These are phyloP conservation scores for Sphaerulina vaccinii DNA, from an alignment of 2,329 filamentous ascomycete genomes.

Conservation along the genomic window DNA sequence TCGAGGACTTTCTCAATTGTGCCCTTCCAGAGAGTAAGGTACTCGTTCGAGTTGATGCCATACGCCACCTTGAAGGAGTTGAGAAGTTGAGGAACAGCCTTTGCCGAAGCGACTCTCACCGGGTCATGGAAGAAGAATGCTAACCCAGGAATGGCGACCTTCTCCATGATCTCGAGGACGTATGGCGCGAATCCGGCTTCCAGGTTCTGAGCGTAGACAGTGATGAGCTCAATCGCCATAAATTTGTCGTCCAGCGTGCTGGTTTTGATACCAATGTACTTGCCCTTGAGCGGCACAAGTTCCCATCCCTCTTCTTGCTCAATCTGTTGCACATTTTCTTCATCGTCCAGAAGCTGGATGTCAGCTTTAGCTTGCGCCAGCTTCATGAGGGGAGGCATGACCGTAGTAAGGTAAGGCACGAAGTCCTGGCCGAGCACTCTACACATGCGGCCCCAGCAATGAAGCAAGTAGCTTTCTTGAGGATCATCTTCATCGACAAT, in stretches of 20 bases:
- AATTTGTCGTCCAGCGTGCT: conserved; percentile 97
- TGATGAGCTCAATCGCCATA: conserved; percentile 97
- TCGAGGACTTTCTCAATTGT: conserved; percentile 91
- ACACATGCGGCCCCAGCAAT: conserved; percentile 99
- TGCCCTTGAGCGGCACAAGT: conserved; percentile 91
- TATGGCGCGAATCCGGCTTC: conserved; percentile 90
- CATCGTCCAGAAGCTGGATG: conserved; percentile 91
- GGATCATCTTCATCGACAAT: conserved; percentile 92
- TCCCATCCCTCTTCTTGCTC: conserved; percentile 98
- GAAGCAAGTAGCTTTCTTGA: conserved; percentile 93
- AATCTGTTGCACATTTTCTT: conserved; percentile 87
- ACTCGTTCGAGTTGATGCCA: conserved; percentile 73
- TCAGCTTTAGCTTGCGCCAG: conserved; percentile 94
- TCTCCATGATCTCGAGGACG: conserved; percentile 90
- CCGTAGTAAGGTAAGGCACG: conserved; percentile 83
- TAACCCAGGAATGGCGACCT: conserved; percentile 88
- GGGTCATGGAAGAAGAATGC: conserved; percentile 99
- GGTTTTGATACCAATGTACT: conserved; percentile 97
- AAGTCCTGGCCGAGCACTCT: conserved; percentile 88
- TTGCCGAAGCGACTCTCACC: conserved; percentile 89
- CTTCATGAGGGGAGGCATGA: conserved; percentile 91
- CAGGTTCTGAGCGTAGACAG: conserved; percentile 95
- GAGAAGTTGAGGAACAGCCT: conserved; percentile 87
- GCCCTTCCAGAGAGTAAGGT: conserved; percentile 77
- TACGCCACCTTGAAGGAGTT: conserved; percentile 93